phyloP scores from a whole-genome alignment of 805 yeast species.

The Cyberlindnera amylophila region DNA sequence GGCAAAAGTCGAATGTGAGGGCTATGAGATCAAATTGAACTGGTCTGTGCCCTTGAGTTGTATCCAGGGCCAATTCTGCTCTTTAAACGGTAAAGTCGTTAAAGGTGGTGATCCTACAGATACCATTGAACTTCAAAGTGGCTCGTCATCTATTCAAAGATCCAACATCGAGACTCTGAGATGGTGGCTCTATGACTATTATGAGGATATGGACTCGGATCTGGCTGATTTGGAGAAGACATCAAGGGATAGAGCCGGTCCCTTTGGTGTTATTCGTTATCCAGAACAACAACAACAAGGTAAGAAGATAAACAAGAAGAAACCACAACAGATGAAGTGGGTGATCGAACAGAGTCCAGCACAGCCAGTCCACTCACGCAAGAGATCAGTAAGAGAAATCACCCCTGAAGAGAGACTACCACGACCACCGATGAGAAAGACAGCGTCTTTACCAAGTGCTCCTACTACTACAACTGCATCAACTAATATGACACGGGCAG shows the following conservation, averaged over 20 bases:
- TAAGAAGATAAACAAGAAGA: not conserved
- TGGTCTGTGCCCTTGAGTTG: slow-evolving; percentile 58
- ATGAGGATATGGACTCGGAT: slow-evolving; percentile 76
- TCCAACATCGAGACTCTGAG: slow-evolving; percentile 54
- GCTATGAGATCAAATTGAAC: slow-evolving; percentile 73
- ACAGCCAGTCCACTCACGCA: too few relatives aligned
- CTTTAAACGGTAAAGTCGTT: slow-evolving; percentile 14
- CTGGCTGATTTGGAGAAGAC: slow-evolving; percentile 39
- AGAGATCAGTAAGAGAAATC: too few relatives aligned
- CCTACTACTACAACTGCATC: too few relatives aligned
- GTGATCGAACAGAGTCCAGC: too few relatives aligned
- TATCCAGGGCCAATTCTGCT: slow-evolving; percentile 37
- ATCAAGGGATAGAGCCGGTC: slow-evolving; percentile 10
- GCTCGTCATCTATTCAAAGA: slow-evolving; percentile 40
- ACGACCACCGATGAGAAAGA: too few relatives aligned
- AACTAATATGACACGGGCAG: too few relatives aligned
- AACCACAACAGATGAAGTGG: not conserved
- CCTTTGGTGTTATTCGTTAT: slow-evolving; percentile 17
- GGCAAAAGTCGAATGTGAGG: slow-evolving; percentile 68
- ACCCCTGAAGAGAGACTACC: too few relatives aligned
- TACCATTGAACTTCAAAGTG: slow-evolving; percentile 9
- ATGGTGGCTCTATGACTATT: slow-evolving; percentile 35
- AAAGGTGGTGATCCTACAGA: slow-evolving; percentile 4
- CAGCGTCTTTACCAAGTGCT: too few relatives aligned
- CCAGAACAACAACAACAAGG: not conserved